Conservation (phyloP, 139 green algal species). For the Medakamo hakoo region DNA sequence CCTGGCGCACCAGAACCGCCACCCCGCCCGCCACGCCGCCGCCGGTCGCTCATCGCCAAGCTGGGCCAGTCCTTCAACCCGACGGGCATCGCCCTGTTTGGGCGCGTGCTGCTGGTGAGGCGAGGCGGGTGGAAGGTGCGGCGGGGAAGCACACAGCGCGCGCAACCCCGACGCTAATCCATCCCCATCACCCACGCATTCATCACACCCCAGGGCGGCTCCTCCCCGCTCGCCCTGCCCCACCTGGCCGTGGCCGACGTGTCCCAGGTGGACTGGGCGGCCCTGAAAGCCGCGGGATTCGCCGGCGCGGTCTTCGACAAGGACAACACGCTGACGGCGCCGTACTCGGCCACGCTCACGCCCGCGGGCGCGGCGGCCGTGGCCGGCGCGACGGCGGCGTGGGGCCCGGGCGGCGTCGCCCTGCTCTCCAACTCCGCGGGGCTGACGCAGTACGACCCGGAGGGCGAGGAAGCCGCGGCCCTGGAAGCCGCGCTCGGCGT, state of each 20-base stretch:
- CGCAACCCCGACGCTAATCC: not conserved
- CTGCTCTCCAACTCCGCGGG: conserved; percentile 88
- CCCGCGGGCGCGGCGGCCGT: conserved; percentile 21
- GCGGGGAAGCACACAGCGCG: too few relatives aligned
- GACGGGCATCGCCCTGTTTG: conserved; percentile 50
- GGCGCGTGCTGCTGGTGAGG: conserved; percentile 36
- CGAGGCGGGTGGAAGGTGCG: not conserved
- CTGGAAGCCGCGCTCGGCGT: conserved; percentile 64
- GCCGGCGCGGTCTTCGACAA: conserved; percentile 80
- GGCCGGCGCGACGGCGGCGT: conserved; percentile 29
- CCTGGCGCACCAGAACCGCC: too few relatives aligned
- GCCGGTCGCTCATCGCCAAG: not conserved
- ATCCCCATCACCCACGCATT: not conserved
- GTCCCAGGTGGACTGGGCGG: conserved; percentile 45
- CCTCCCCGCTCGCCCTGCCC: conserved; percentile 31
- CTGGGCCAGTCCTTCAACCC: conserved; percentile 60
- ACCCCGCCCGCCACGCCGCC: not conserved
- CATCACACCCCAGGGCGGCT: not conserved
- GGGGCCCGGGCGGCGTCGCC: conserved; percentile 37
- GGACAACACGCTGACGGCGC: conserved; percentile 86
- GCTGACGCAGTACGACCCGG: conserved; percentile 72
- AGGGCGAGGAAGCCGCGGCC: conserved; percentile 55
- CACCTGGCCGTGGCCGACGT: conserved; percentile 57
- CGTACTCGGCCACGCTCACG: conserved; percentile 42
- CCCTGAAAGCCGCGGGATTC: conserved; percentile 52